These are phyloP conservation scores for Achaetomium macrosporum DNA, from an alignment of 2,329 filamentous ascomycete genomes.

Conservation along the genomic window DNA sequence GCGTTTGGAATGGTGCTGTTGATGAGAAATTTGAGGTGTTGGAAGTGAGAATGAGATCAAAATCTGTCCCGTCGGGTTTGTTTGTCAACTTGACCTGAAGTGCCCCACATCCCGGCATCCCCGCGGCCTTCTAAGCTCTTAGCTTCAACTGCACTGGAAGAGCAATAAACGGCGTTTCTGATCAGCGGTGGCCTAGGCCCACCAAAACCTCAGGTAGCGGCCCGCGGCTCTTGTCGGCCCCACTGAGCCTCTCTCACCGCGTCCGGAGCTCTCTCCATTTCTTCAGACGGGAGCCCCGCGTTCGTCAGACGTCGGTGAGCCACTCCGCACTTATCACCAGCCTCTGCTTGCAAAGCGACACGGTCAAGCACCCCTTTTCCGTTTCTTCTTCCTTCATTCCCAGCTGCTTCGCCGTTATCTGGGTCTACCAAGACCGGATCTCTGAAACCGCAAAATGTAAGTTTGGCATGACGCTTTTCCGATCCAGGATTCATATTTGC, in stretches of 20 bases:
- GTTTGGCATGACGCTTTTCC: not conserved
- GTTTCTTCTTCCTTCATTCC: not conserved
- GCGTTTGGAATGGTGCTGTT: not conserved
- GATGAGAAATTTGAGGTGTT: not conserved
- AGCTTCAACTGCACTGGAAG: not conserved
- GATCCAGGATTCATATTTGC: not conserved
- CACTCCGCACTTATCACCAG: not conserved
- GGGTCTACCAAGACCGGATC: too few relatives aligned
- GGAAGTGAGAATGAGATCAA: not conserved
- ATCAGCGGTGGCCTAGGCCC: conserved; percentile 5
- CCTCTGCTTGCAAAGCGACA: not conserved
- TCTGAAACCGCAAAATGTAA: conserved; percentile 6
- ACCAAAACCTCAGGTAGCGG: conserved; percentile 7
- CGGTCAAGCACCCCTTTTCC: not conserved
- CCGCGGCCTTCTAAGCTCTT: not conserved
- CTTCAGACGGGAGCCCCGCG: conserved; percentile 12
- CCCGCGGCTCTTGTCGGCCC: conserved; percentile 13
- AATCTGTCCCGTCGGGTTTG: not conserved
- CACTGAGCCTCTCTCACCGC: conserved; percentile 4
- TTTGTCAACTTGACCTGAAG: too few relatives aligned
- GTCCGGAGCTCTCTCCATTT: conserved; percentile 1
- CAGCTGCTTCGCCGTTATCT: too few relatives aligned
- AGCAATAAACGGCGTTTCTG: not conserved
- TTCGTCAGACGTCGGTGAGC: not conserved
- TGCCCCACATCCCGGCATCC: conserved; percentile 8